Percentiles rank a stretch among this genome's conserved stretches.
phyloP scores from a whole-genome alignment of 2,329 filamentous ascomycete genomes.

The Helotiales sp. region DNA sequence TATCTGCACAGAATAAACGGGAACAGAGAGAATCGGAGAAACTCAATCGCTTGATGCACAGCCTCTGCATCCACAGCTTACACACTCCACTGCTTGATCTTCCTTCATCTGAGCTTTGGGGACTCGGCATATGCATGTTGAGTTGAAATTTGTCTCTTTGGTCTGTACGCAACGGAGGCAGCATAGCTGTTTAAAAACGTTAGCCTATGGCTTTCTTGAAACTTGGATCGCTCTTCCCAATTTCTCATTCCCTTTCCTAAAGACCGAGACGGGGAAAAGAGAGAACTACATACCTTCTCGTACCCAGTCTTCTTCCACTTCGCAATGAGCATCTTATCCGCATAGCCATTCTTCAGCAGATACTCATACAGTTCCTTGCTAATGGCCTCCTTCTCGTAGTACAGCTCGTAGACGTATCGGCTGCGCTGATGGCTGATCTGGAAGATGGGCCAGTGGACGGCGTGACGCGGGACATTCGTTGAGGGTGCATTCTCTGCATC shows the following conservation, averaged over 20 bases:
- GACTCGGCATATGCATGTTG: constrained; percentile 95
- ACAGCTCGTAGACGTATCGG: constrained; percentile 95
- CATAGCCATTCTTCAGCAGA: constrained; percentile 95
- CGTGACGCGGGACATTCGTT: constrained; percentile 80
- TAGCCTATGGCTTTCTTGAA: constrained; percentile 20
- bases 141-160: constrained; percentile 99
- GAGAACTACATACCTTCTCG: constrained; percentile 72
- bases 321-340: constrained; percentile 91
- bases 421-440: constrained; percentile 93
- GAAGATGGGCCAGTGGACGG: constrained; percentile 96
- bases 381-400: constrained; percentile 97
- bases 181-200: constrained; percentile 68
- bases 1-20: background rate
- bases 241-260: no score
- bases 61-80: constrained; percentile 91
- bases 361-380: constrained; percentile 92
- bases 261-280: background rate
- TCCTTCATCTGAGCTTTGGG: constrained; percentile 89
- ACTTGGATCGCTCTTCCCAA: no score
- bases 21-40: background rate
- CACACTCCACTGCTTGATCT: constrained; percentile 87
- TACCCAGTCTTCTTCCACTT: constrained; percentile 99
- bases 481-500: constrained; percentile 90
- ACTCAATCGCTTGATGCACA: constrained; percentile 81
- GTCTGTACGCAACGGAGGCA: constrained; percentile 96